These are phyloP conservation scores for Chrysosporium keratinophilum DNA, from an alignment of 2,329 filamentous ascomycete species.

Conservation along the genomic window DNA sequence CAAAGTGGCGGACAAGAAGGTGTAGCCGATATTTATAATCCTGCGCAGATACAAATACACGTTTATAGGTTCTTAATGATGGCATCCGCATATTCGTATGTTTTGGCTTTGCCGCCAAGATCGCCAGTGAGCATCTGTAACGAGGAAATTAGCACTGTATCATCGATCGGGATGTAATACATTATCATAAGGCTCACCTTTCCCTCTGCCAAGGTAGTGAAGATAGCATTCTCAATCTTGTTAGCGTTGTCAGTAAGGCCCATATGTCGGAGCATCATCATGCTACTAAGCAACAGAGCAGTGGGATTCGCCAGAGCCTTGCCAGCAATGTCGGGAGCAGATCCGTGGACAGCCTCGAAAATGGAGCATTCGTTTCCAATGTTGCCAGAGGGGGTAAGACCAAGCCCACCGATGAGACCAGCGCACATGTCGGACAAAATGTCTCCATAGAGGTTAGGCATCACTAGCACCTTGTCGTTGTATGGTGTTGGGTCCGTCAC, in stretches of 20 bases:
- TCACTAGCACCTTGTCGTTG: constrained; percentile 98
- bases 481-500: constrained; percentile 91
- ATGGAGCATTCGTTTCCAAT: constrained; percentile 99
- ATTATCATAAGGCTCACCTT: constrained; percentile 48
- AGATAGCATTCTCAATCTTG: constrained; percentile 88
- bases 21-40: background rate
- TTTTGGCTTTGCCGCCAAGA: constrained; percentile 92
- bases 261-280: constrained; percentile 99
- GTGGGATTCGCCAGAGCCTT: constrained; percentile 96
- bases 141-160: constrained; percentile 10
- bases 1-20: constrained; percentile 21
- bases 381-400: constrained; percentile 94
- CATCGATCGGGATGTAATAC: background rate
- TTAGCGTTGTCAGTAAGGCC: constrained; percentile 70
- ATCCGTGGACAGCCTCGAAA: constrained; percentile 98
- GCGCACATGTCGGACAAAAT: constrained; percentile 99
- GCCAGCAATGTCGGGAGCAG: constrained; percentile 90
- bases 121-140: constrained; percentile 72
- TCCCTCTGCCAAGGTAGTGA: constrained; percentile 89
- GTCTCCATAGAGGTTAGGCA: constrained; percentile 97
- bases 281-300: constrained; percentile 83
- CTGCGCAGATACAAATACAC: constrained; percentile 5
- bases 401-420: constrained; percentile 93
- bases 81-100: constrained; percentile 80
- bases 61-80: constrained; percentile 61